Conservation (phyloP, 768 basidiomycete genomes). For the Leccinum variicolor region DNA sequence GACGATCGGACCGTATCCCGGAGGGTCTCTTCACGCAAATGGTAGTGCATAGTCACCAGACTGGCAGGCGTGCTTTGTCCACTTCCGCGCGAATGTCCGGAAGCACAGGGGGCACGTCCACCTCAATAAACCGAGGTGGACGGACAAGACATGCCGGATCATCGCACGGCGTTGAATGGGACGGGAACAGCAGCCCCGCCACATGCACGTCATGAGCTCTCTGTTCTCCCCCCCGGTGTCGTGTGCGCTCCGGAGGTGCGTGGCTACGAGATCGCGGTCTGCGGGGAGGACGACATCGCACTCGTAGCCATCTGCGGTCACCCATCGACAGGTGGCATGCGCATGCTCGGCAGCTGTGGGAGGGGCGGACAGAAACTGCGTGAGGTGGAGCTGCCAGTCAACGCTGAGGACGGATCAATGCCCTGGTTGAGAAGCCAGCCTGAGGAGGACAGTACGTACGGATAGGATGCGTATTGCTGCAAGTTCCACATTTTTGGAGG, state of each 20-base stretch:
- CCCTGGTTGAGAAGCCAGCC: no score
- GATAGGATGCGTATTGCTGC: not conserved
- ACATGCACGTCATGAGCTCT: not conserved
- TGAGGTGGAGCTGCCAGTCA: not conserved
- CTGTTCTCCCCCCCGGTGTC: not conserved
- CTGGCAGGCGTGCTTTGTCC: not conserved
- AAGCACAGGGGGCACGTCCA: constrained; percentile 7
- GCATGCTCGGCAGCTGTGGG: not conserved
- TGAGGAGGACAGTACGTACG: not conserved
- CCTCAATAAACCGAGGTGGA: not conserved
- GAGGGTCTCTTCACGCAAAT: not conserved
- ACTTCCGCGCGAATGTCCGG: not conserved
- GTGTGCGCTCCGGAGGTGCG: constrained; percentile 2
- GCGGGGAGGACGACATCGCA: not conserved
- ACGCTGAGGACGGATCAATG: not conserved
- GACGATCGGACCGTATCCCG: not conserved
- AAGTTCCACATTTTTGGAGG: not conserved
- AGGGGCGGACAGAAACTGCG: not conserved
- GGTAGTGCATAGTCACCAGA: not conserved
- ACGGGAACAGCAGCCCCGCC: not conserved
- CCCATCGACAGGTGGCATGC: not conserved
- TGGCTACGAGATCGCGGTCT: not conserved
- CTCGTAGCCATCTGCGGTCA: not conserved
- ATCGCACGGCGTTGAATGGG: constrained; percentile 1
- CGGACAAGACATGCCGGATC: not conserved